Base-by-base conservation (phyloP, 352 stramenopile species). In the Phytophthora europaea region DNA sequence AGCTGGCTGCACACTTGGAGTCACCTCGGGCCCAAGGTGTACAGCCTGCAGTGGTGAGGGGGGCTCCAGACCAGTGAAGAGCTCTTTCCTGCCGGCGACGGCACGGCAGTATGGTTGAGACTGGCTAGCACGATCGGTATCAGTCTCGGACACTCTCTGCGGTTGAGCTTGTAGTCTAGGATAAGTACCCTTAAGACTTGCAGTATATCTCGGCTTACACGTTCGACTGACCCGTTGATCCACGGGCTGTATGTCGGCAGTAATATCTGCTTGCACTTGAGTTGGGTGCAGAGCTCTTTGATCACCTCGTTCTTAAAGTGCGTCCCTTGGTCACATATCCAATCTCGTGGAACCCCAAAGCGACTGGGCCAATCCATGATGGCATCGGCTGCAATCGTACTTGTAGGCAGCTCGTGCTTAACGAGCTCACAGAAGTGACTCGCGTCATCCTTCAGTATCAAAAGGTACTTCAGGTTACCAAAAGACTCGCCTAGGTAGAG, bases 291-390 rank as follows among this genome's bases (percentile, higher is more conserved):
- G 2, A 82, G 60, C 4, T 75, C 55, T 9, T 38, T 33, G 8
- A 84, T 65, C 31, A 81, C 58, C 54, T 73, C 15, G 10, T 72
- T 85, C 34, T 78, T 79, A 56, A 81, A 79, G 23, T 82, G 78
- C 22, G 50, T 72, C 0, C 57, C 70, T 61, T 70, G 31, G 61
- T 83, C 76, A 31, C 58, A 80, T 33, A 80, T 74, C 74, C 72
- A 83, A 13, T 70, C 52, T 34, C n/a, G 9, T 1, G 80, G 73
- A 47, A 74, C 62, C 15, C 64, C 61, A 67, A 76, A 84, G 3
- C 66, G 61, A 18, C 48, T 76, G 34, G 74, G 59, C 74, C 78
- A 82, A 13, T 73, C 53, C 20, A 80, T 67, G 8, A 82, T 63
- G 0, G 75, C 61, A 20, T 78, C 72, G 6, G 66, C 56, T 20